These are phyloP conservation scores for Lactarius vividus DNA, from an alignment of 768 basidiomycete genomes.

Conservation along the genomic window DNA sequence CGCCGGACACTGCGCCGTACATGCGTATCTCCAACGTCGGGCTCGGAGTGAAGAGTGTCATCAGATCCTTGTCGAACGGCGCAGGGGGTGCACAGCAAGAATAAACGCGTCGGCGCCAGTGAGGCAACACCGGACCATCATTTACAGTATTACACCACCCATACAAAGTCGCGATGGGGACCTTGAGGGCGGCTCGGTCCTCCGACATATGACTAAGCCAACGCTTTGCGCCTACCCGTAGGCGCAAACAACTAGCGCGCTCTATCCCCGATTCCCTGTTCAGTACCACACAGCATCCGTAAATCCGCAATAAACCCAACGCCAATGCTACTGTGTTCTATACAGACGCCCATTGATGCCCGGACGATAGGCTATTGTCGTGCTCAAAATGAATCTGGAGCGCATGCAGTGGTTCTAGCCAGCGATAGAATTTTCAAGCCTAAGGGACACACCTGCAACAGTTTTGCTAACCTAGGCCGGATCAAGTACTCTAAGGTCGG, in stretches of 20 bases:
- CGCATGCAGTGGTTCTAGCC: not conserved
- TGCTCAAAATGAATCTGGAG: not conserved
- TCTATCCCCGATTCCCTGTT: not conserved
- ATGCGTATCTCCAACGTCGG: not conserved
- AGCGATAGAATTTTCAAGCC: not conserved
- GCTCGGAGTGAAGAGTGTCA: not conserved
- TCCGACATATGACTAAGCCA: not conserved
- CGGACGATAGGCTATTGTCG: not conserved
- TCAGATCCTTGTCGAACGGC: not conserved
- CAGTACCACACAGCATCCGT: not conserved
- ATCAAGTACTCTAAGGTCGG: too few species aligned
- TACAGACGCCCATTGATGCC: not conserved
- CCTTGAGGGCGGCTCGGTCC: not conserved
- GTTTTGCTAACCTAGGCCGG: too few species aligned
- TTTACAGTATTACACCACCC: not conserved
- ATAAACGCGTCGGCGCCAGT: not conserved
- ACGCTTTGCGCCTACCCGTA: too few species aligned
- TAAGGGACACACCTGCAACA: too few species aligned
- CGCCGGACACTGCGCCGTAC: not conserved
- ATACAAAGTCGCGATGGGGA: not conserved
- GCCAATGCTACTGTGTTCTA: not conserved
- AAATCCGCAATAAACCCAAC: too few species aligned
- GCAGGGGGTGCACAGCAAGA: not conserved
- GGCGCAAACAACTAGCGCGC: too few species aligned
- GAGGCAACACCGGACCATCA: not conserved